Evolutionary conservation across 441 rosid species (phyloP), one percentile per base, ranked within the genome.

Genomic region (Syzygium syzygioides): DNA sequence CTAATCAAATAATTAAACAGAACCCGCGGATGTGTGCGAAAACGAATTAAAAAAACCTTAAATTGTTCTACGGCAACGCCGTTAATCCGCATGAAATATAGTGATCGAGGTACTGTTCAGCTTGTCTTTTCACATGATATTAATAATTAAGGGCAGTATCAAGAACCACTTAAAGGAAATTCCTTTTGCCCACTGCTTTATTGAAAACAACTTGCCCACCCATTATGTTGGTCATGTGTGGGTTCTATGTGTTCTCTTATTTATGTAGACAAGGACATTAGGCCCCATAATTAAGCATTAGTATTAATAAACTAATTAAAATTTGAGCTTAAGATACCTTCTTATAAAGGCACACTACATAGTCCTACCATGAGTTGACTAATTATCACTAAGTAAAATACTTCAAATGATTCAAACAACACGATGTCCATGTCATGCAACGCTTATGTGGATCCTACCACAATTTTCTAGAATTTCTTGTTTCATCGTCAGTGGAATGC

Each of bases 101-200:
- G 52, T 76, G 83, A 76, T 6, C 13, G 14, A 41, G 52, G 83
- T 26, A 23, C 9, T 76, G 17, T 12, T 41, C 23, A 13, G 83
- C 83, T 23, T 20, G 83, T 76, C 83, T 76, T 76, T 37, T 76
- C 52, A 76, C 52, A 76, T 76, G 52, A 76, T 76, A 76, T 41
- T 76, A 41, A 71, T 11, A 76, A 23, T 23, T 23, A 76, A 76
- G n/a, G 83, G 52, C 7, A 76, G 83, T 76, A 76, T 76, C 83
- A 12, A 76, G 83, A 76, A 23, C 83, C 83, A 86, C 92, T 92
- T 91, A 92, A 91, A 37, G 90, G 87, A 93, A 94, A 93, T 92
- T 92, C 95, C 83, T 32, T 90, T 91, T 92, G 93, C 92, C 93
- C 89, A 87, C 93, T 91, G 93, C 95, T 94, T 94, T 92, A 55